Evolutionary conservation across 495 filamentous ascomycete species (phyloP).

Genomic region (Penicillium cinerascens): DNA sequence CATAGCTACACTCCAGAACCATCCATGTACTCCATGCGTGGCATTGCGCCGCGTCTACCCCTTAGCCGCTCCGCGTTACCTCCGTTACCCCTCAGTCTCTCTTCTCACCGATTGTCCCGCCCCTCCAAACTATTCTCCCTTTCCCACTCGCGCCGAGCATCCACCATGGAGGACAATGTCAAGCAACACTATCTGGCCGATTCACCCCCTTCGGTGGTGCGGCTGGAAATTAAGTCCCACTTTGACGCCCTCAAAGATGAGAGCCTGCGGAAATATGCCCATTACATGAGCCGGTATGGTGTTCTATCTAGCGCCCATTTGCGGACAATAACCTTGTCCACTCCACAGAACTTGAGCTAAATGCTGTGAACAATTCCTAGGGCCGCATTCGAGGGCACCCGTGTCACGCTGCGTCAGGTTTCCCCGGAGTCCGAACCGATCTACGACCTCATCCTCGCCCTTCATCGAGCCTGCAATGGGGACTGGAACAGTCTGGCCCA

Average conservation of each 20-base stretch:
- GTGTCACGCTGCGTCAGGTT: conserved; percentile 82
- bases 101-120: conserved; percentile 13
- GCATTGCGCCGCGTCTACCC: conserved; percentile 30
- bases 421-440: conserved; percentile 89
- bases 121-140: conserved; percentile 14
- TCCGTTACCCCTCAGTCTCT: conserved; percentile 29
- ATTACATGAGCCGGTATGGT: conserved; percentile 79
- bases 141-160: conserved; percentile 10
- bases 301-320: not conserved
- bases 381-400: conserved; percentile 78
- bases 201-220: conserved; percentile 80
- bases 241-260: conserved; percentile 77
- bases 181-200: conserved; percentile 79
- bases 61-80: conserved; percentile 29
- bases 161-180: conserved; percentile 39
- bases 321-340: not conserved
- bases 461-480: conserved; percentile 69
- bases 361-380: conserved; percentile 38
- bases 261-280: conserved; percentile 75
- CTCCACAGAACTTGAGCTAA: conserved; percentile 7
- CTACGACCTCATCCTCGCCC: conserved; percentile 82
- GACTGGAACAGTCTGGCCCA: conserved; percentile 72
- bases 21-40: conserved; percentile 27
- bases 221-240: conserved; percentile 81
- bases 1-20: conserved; percentile 16